Base-by-base conservation (phyloP, 495 filamentous ascomycete species). In the Polyplosphaeria fusca region DNA sequence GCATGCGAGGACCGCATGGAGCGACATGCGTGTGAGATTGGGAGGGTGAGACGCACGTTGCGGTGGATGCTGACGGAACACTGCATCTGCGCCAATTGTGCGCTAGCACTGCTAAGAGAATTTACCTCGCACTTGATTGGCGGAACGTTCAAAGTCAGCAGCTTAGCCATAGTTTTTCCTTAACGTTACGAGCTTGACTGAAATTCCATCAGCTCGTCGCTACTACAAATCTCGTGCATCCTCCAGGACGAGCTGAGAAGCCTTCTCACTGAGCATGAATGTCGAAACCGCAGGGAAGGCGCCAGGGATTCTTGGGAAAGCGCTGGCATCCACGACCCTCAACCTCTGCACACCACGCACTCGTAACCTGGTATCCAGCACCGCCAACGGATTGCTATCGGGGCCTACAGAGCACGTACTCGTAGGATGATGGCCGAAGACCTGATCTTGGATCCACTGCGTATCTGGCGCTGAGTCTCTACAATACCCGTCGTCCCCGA, bases 211-310 rank as follows among this genome's bases (percentile, higher is more conserved):
- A n/a, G n/a, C n/a, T n/a, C n/a, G n/a, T 3, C 26, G 3, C 41
- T 22, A n/a, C n/a, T n/a, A n/a, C n/a, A n/a, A n/a, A n/a, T n/a
- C n/a, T n/a, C n/a, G n/a, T n/a, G 30, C 30, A n/a, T 35, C 30
- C 30, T 35, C 30, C 30, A 35, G n/a, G 9, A 35, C 30, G 23
- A 81, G 79, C 41, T 79, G 80, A 0, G 79, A 73, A 2, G 82
- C 82, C 75, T 85, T 85, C 61, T 81, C 78, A 41, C 77, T 78
- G 20, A 85, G 55, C 74, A 84, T 82, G 63, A 83, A 83, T 1
- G 79, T 83, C 4, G 30, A 7, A 35, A 35, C 30, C n/a, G 30
- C 30, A 9, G 30, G 30, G n/a, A 35, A 35, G 7, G 30, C 30
- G 7, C 30, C 30, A 7, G 30, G 30, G n/a, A 7, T 9, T n/a